phyloP scores from a whole-genome alignment of 2,329 filamentous ascomycete species.

The Fusarium fujikuroi region DNA sequence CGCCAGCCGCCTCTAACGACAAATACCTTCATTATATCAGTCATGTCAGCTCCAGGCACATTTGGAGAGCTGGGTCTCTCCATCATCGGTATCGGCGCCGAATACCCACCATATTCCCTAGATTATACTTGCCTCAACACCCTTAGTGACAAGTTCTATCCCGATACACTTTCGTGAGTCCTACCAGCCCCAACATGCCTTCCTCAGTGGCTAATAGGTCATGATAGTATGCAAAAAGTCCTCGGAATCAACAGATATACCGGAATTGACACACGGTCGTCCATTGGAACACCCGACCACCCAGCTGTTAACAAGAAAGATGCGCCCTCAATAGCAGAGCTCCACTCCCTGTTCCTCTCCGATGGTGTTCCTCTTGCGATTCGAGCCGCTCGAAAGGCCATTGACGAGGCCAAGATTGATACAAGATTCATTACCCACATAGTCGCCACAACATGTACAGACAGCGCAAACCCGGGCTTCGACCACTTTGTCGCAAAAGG shows the following conservation, averaged over 20 bases:
- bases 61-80: constrained; percentile 67
- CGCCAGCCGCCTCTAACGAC: neutral
- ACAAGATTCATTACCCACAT: constrained; percentile 70
- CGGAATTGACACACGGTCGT: constrained; percentile 71
- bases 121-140: constrained; percentile 61
- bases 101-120: constrained; percentile 69
- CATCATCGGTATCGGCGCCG: constrained; percentile 66
- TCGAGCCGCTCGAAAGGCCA: constrained; percentile 63
- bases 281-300: constrained; percentile 69
- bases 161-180: constrained; percentile 67
- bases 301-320: constrained; percentile 67
- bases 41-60: constrained; percentile 55
- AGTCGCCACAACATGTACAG: constrained; percentile 75
- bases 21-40: constrained; percentile 14
- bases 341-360: constrained; percentile 65
- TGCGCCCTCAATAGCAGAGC: constrained; percentile 63
- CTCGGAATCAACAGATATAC: constrained; percentile 72
- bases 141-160: constrained; percentile 67
- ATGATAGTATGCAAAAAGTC: constrained; percentile 68
- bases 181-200: neutral
- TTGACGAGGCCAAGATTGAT: constrained; percentile 64
- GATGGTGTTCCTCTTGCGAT: constrained; percentile 69
- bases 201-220: neutral
- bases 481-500: constrained; percentile 72
- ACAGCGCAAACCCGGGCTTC: constrained; percentile 75